Conservation (phyloP, 768 basidiomycete genomes). For the Lactarius hengduanensis region DNA sequence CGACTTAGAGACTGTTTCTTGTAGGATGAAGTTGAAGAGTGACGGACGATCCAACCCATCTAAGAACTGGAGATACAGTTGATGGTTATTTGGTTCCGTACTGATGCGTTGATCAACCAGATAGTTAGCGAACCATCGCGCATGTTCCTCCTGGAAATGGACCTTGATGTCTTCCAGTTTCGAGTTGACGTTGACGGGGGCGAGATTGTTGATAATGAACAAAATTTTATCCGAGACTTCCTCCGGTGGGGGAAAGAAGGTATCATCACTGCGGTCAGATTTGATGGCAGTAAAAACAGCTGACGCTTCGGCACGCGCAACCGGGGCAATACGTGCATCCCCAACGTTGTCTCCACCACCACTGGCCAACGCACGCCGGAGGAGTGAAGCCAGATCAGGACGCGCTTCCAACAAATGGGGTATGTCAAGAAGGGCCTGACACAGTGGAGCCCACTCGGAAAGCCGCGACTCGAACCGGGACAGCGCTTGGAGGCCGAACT, state of each 20-base stretch:
- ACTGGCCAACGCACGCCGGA: slow-evolving; percentile 67
- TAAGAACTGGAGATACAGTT: slow-evolving; percentile 90
- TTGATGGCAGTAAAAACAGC: slow-evolving; percentile 77
- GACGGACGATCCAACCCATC: slow-evolving; percentile 71
- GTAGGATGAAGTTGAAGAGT: slow-evolving; percentile 77
- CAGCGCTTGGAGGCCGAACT: slow-evolving; percentile 91
- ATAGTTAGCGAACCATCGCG: slow-evolving; percentile 97
- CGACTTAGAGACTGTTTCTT: slow-evolving; percentile 91
- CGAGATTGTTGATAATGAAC: slow-evolving; percentile 98
- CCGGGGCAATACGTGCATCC: slow-evolving; percentile 35
- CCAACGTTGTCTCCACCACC: slow-evolving; percentile 46
- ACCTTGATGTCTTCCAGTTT: slow-evolving; percentile 87
- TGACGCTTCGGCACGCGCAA: slow-evolving; percentile 40
- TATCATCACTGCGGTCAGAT: slow-evolving; percentile 62
- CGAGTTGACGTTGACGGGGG: slow-evolving; percentile 86
- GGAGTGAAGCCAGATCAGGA: slow-evolving; percentile 71
- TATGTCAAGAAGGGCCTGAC: slow-evolving; percentile 83
- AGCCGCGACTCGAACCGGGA: slow-evolving; percentile 83
- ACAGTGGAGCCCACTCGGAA: slow-evolving; percentile 89
- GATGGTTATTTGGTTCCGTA: slow-evolving; percentile 96
- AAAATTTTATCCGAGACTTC: slow-evolving; percentile 90
- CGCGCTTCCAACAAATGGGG: slow-evolving; percentile 83
- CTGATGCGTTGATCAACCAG: slow-evolving; percentile 94
- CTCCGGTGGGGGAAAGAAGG: slow-evolving; percentile 71
- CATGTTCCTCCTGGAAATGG: slow-evolving; percentile 78